Evolutionary conservation across 441 rosid genomes (phyloP), one percentile per base, ranked within the genome.

Genomic region (Metrosideros polymorpha): DNA sequence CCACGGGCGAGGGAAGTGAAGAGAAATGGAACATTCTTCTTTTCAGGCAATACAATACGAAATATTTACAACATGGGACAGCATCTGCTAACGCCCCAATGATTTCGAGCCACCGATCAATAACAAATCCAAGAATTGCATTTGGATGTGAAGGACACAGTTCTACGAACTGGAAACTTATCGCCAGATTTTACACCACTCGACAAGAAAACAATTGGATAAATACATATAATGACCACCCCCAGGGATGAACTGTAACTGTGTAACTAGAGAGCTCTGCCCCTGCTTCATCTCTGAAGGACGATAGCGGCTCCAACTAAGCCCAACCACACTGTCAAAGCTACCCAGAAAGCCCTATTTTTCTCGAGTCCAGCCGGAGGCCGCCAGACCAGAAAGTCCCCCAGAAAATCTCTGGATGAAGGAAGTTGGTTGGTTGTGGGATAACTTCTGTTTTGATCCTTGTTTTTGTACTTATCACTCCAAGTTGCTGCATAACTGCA

Each of bases 231-330:
- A 15, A 10, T 8, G 15, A 71, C 14, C 27, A 71, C 14, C 27
- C 79, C n/a, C 47, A 12, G 13, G n/a, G 79, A 35, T 6, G 22
- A 9, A 15, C 9, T 71, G 79, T 22, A 39, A 19, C 5, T 39
- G 1, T 35, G 79, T 39, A 39, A 71, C 79, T 71, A 35, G 47
- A 39, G 47, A 35, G n/a, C 47, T 71, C 14, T 5, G 22, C 79
- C 79, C 4, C 79, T 10, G 42, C 82, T 89, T 97, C 91, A 96
- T 90, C 91, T 89, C 90, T 96, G 99, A 79, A 94, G 90, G 85
- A 96, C 17, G 79, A 97, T 90, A 32, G 99, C 97, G 66, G 99
- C 96, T 84, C 98, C 98, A 83, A 97, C 98, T 92, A 97, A 93
- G 79, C 95, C 95, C 25, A 97, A 85, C 99, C 99, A 96, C 14